phyloP scores from a whole-genome alignment of 1,139 yeast genomes.

The Blastobotrys malaysiensis region DNA sequence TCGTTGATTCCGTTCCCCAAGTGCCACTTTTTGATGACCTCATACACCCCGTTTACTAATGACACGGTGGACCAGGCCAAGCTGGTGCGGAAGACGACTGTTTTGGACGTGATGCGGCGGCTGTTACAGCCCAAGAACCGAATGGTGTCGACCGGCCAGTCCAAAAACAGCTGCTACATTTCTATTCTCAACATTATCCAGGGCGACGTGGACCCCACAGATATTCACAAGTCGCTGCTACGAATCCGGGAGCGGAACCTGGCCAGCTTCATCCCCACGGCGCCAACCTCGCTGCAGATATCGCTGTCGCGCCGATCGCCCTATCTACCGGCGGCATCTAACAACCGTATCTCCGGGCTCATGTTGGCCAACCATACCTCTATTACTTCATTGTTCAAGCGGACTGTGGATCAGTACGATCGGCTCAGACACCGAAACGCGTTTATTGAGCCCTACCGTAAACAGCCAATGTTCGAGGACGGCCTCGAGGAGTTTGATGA shows the following conservation, averaged over 20 bases:
- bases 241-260: conserved; percentile 65
- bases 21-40: conserved; percentile 77
- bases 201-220: conserved; percentile 66
- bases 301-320: conserved; percentile 76
- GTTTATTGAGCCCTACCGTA: conserved; percentile 72
- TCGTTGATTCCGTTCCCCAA: conserved; percentile 86
- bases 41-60: conserved; percentile 80
- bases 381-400: conserved; percentile 57
- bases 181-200: conserved; percentile 72
- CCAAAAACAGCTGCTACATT: conserved; percentile 47
- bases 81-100: conserved; percentile 65
- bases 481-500: conserved; percentile 76
- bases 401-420: conserved; percentile 73
- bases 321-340: conserved; percentile 33
- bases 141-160: conserved; percentile 49
- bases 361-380: conserved; percentile 78
- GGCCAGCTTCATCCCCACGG: conserved; percentile 80
- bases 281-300: conserved; percentile 72
- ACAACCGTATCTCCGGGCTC: conserved; percentile 48
- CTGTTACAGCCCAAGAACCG: conserved; percentile 72
- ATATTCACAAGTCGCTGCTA: conserved; percentile 71
- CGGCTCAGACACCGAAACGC: conserved; percentile 75
- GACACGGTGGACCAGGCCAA: conserved; percentile 55
- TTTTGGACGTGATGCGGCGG: conserved; percentile 80
- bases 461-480: conserved; percentile 50